Evolutionary conservation across 768 basidiomycete species (phyloP).

Genomic region (Lactarius sp.): DNA sequence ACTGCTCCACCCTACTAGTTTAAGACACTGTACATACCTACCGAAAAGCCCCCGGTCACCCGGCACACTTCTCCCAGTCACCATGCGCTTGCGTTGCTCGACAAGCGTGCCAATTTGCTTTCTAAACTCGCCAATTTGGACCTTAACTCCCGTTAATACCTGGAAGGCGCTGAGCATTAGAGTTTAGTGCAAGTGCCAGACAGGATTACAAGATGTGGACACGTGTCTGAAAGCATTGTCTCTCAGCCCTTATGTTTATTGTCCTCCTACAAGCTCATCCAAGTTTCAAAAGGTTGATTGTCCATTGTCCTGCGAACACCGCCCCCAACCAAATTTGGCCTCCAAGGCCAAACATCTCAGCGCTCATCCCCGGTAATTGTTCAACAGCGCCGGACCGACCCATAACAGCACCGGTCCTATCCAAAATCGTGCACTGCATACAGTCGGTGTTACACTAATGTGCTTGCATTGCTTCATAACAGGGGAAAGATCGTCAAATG

Average conservation of each 20-base stretch:
- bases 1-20: background rate
- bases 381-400: background rate
- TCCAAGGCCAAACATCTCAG: background rate
- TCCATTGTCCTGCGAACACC: background rate
- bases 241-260: conserved; percentile 8
- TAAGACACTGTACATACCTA: background rate
- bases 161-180: conserved; percentile 7
- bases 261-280: background rate
- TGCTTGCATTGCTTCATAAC: background rate
- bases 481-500: conserved; percentile 15
- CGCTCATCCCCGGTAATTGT: conserved; percentile 15
- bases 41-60: conserved; percentile 27
- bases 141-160: conserved; percentile 1
- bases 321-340: background rate
- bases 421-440: background rate
- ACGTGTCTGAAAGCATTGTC: conserved; percentile 10
- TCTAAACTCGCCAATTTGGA: conserved; percentile 49
- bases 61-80: conserved; percentile 38
- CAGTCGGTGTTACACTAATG: background rate
- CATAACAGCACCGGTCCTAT: background rate
- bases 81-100: conserved; percentile 47
- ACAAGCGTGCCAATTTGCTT: conserved; percentile 53
- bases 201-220: background rate
- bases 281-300: background rate
- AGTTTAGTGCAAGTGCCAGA: background rate